Percentiles rank a stretch among this genome's conserved stretches.
These are phyloP conservation scores for Grigorovia jiainica DNA, from an alignment of 805 yeast species.

Conservation along the genomic window DNA sequence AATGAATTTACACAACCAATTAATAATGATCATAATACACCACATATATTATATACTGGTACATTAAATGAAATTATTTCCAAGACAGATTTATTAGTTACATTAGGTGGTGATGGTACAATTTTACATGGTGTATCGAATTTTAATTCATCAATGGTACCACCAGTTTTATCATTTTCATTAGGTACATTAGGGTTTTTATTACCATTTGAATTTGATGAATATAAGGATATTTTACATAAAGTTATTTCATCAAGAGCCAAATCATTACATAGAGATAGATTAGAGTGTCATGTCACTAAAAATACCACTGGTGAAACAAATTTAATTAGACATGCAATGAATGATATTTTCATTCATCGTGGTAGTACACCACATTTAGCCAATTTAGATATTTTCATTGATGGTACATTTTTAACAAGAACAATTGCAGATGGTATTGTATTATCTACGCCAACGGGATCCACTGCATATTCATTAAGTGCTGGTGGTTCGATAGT, in stretches of 20 bases:
- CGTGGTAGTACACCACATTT: slow-evolving; percentile 84
- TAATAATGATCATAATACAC: slow-evolving; percentile 22
- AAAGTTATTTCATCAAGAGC: slow-evolving; percentile 61
- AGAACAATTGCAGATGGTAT: slow-evolving; percentile 91
- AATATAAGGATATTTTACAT: slow-evolving; percentile 50
- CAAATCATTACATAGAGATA: slow-evolving; percentile 61
- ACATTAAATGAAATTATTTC: slow-evolving; percentile 42
- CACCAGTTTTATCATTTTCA: slow-evolving; percentile 83
- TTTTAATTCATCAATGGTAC: slow-evolving; percentile 63
- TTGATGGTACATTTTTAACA: slow-evolving; percentile 77
- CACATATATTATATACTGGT: slow-evolving; percentile 49
- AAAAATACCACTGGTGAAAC: slow-evolving; percentile 10
- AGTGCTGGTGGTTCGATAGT: slow-evolving; percentile 89
- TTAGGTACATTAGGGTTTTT: slow-evolving; percentile 87
- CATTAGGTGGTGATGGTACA: slow-evolving; percentile 96
- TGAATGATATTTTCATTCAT: slow-evolving; percentile 86
- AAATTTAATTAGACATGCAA: slow-evolving; percentile 45
- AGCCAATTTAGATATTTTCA: slow-evolving; percentile 71
- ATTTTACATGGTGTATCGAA: slow-evolving; percentile 73
- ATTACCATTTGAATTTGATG: slow-evolving; percentile 73
- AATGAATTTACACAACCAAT: slow-evolving; percentile 19
- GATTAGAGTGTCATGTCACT: slow-evolving; percentile 69
- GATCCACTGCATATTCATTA: slow-evolving; percentile 87
- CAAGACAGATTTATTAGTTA: slow-evolving; percentile 72
- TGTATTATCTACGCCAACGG: slow-evolving; percentile 81